Base-by-base conservation (phyloP, 2,329 filamentous ascomycete genomes). In the Cercospora berteroae region DNA sequence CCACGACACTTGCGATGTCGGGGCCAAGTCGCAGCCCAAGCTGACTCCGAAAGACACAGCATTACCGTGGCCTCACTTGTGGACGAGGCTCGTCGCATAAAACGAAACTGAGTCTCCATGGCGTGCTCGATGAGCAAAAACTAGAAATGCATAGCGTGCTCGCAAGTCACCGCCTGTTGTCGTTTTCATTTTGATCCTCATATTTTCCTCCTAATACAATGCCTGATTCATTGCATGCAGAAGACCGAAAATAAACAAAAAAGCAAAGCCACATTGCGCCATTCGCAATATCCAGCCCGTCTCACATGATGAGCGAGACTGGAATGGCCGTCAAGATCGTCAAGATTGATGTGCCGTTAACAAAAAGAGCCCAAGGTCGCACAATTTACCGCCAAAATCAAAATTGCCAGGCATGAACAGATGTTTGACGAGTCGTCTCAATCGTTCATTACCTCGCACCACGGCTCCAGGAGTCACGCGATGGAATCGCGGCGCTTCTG, bases 401-500 rank as follows among this genome's bases (percentile, higher is more conserved):
- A 20, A 18, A n/a, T 20, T 2, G 55, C 29, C n/a, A 58, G 27
- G 27, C 55, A 33, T 58, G 23, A 27, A 29, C 48, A 20, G 29
- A 20, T n/a, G 27, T 33, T 23, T 16, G 55, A 55, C 10, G 48
- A 25, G 5, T 18, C 16, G 31, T 58, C 55, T 44, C 36, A 57
- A 36, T 57, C 44, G n/a, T 58, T 31, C 60, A 63, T 61, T 1
- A 44, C 39, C 42, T 61, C 36, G 42, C 59, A 61, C 59, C 59
- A 63, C n/a, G 60, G 60, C 52, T 64, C 50, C 16, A 61, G 59
- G n/a, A 61, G 59, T 61, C 59, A 61, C 36, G 59, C 59, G 42
- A 65, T 65, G 56, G 63, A 65, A 23, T 65, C 63, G 12, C 63
- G 44, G 3, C 63, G 50, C 64, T 67, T 64, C 44, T 64, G 64